Evolutionary conservation across 1,139 yeast species (phyloP).

Genomic region (Trichomonascaceae sp.): DNA sequence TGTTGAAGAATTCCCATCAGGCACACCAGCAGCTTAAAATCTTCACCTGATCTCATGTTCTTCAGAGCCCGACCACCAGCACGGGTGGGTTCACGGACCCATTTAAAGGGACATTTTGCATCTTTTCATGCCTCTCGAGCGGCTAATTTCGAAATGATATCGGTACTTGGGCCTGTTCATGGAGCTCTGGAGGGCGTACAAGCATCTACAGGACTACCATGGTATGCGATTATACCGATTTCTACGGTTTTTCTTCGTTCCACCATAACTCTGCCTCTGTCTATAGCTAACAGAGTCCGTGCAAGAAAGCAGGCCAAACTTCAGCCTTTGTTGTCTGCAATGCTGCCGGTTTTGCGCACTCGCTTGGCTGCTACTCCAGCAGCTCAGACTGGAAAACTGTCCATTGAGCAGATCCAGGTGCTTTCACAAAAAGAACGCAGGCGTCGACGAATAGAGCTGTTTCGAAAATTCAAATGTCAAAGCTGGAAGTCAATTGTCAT

Average conservation of each 20-base stretch:
- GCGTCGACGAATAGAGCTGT: slow-evolving; percentile 63
- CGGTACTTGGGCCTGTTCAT: slow-evolving; percentile 23
- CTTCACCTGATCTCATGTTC: background rate
- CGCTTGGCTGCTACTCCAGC: slow-evolving; percentile 49
- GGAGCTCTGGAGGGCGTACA: slow-evolving; percentile 24
- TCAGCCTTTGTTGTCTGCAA: slow-evolving; percentile 57
- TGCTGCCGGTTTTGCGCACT: slow-evolving; percentile 66
- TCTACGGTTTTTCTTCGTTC: slow-evolving; percentile 63
- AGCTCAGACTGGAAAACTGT: slow-evolving; percentile 43
- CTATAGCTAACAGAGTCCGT: slow-evolving; percentile 63
- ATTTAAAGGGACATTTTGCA: background rate
- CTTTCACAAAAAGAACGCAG: slow-evolving; percentile 73
- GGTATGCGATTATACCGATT: slow-evolving; percentile 78
- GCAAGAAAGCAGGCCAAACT: slow-evolving; percentile 64
- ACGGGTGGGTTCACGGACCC: background rate
- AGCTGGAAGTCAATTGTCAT: slow-evolving; percentile 70
- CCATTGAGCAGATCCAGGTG: slow-evolving; percentile 70
- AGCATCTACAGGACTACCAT: slow-evolving; percentile 54
- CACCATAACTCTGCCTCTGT: slow-evolving; percentile 68
- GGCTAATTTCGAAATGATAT: slow-evolving; percentile 12
- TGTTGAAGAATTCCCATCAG: background rate
- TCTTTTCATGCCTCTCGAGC: slow-evolving; percentile 13
- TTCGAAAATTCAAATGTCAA: slow-evolving; percentile 61
- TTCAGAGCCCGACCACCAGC: background rate
- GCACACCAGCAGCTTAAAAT: background rate